A percentile compares a stretch with the other conserved stretches of the same genome.
phyloP scores from a whole-genome alignment of 1,139 yeast genomes.

The Arxiozyma bovina region DNA sequence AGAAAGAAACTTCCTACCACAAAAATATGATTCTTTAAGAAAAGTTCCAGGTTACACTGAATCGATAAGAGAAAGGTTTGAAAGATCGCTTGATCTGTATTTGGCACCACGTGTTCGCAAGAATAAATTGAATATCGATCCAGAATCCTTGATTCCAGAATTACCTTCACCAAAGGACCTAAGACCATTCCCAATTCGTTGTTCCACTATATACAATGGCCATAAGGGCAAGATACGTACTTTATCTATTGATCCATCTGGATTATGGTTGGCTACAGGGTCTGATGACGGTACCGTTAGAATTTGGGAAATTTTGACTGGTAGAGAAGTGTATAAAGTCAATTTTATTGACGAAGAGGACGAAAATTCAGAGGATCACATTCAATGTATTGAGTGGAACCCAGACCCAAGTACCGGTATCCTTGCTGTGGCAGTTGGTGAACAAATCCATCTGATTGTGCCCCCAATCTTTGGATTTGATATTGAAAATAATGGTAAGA shows the following conservation, averaged over 20 bases:
- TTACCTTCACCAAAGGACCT: conserved; percentile 94
- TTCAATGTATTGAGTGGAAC: conserved; percentile 84
- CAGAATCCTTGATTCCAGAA: conserved; percentile 91
- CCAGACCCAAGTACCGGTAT: conserved; percentile 68
- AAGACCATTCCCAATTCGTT: conserved; percentile 94
- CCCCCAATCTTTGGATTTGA: conserved; percentile 91
- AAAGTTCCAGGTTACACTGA: conserved; percentile 91
- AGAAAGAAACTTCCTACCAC: conserved; percentile 71
- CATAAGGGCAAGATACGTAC: conserved; percentile 79
- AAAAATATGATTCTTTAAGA: conserved; percentile 71
- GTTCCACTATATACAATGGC: conserved; percentile 77
- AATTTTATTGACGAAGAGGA: conserved; percentile 37
- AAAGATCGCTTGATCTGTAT: conserved; percentile 86
- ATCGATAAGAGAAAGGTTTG: conserved; percentile 80
- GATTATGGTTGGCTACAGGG: conserved; percentile 94
- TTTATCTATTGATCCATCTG: conserved; percentile 77
- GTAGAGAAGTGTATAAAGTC: conserved; percentile 77
- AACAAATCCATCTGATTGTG: conserved; percentile 62
- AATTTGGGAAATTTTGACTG: conserved; percentile 92
- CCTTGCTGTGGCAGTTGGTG: conserved; percentile 80
- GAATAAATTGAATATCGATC: conserved; percentile 86
- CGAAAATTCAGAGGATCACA: conserved; percentile 53
- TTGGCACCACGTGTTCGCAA: conserved; percentile 94
- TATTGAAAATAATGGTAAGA: conserved; percentile 71
- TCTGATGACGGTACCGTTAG: conserved; percentile 96